phyloP scores from a whole-genome alignment of 2,329 filamentous ascomycete species.

The Aaosphaeria pasadenensis region DNA sequence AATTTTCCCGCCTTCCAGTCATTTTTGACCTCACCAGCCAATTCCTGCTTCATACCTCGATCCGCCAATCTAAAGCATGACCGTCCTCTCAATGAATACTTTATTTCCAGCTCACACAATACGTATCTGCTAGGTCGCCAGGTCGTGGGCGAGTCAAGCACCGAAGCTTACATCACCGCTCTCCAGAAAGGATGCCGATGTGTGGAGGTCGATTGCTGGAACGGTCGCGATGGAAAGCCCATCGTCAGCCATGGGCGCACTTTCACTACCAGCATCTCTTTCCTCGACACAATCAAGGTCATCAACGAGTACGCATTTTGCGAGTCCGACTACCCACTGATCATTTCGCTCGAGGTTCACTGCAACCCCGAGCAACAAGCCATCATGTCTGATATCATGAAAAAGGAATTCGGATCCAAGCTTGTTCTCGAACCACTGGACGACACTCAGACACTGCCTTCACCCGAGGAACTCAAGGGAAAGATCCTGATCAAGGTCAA shows the following conservation, averaged over 20 bases:
- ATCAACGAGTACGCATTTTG: conserved; percentile 94
- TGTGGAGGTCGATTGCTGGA: conserved; percentile 98
- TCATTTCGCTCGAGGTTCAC: conserved; percentile 94
- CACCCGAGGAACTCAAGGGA: conserved; percentile 79
- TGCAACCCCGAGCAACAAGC: conserved; percentile 80
- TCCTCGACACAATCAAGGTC: conserved; percentile 86
- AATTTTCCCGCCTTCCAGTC: conserved; percentile 74
- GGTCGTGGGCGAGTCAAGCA: conserved; percentile 83
- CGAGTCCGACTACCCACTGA: conserved; percentile 82
- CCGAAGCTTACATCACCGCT: conserved; percentile 90
- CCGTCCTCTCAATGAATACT: conserved; percentile 91
- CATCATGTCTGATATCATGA: conserved; percentile 87
- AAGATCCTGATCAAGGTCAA: conserved; percentile 95
- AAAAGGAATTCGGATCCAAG: conserved; percentile 74
- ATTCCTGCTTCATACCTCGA: conserved; percentile 62
- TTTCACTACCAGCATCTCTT: conserved; percentile 82
- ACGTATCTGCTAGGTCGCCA: conserved; percentile 93
- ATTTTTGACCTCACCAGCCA: conserved; percentile 47
- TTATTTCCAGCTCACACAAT: conserved; percentile 97
- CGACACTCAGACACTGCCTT: conserved; percentile 67
- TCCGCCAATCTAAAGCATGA: conserved; percentile 66
- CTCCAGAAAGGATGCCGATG: conserved; percentile 88
- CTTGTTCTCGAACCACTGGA: conserved; percentile 75
- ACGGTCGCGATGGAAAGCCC: conserved; percentile 82
- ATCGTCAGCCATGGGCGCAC: conserved; percentile 90